These are phyloP conservation scores for Keithomyces neogunnii DNA, from an alignment of 2,329 filamentous ascomycete species.

Conservation along the genomic window DNA sequence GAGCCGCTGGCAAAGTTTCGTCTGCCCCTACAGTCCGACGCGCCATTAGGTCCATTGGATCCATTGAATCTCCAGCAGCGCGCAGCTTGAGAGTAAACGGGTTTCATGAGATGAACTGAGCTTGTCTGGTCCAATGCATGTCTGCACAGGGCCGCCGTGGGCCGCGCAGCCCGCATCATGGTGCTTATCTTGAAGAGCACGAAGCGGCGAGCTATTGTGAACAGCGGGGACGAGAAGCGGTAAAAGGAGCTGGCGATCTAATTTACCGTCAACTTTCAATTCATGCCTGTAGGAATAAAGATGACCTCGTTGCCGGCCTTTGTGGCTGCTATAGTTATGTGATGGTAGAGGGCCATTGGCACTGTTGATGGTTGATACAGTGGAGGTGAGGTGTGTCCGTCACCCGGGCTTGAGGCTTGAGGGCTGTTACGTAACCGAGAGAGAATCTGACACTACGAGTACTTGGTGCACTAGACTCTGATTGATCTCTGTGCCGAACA, in stretches of 20 bases:
- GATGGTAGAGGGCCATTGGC: no score
- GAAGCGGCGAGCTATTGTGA: background rate
- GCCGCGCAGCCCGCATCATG: background rate
- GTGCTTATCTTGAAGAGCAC: conserved; percentile 1
- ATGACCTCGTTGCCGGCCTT: no score
- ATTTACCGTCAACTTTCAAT: background rate
- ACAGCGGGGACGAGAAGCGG: background rate
- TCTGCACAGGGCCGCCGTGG: background rate
- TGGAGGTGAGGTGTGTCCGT: no score
- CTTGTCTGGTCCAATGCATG: background rate
- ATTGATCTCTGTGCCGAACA: no score
- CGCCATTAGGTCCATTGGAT: background rate
- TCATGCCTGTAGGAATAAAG: no score
- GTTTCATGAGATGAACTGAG: background rate
- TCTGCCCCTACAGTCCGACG: background rate
- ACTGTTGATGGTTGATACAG: no score
- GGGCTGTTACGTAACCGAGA: no score
- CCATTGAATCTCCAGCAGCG: background rate
- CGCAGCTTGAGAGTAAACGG: background rate
- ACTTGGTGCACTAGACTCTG: no score
- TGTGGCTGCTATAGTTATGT: no score
- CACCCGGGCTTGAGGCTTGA: no score
- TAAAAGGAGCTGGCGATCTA: background rate
- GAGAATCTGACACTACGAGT: no score
- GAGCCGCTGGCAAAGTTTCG: background rate